Evolutionary conservation across 345 rosid species (phyloP), one percentile per base, ranked within the genome.

Genomic region (Pelargonium nanum): DNA sequence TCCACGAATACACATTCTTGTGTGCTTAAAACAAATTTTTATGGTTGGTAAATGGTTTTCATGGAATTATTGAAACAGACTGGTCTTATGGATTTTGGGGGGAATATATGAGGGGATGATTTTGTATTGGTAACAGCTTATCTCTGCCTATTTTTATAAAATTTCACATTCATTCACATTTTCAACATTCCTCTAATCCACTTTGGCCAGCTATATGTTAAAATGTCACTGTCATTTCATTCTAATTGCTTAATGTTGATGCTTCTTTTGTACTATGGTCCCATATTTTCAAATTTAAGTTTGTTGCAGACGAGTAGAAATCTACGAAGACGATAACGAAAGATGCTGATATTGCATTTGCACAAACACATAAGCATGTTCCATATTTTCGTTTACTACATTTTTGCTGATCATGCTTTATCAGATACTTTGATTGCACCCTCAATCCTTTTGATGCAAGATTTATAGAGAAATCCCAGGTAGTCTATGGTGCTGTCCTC

Each of bases 381-480:
- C n/a, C n/a, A n/a, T n/a, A n/a, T n/a, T n/a, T n/a, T n/a, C n/a
- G n/a, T n/a, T n/a, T n/a, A n/a, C n/a, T n/a, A n/a, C n/a, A n/a
- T n/a, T n/a, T n/a, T n/a, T n/a, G n/a, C n/a, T n/a, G n/a, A n/a
- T n/a, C n/a, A n/a, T n/a, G n/a, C 53, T 20, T 26, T 50, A 22
- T 75, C 61, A 26, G 70, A 57, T 34, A 72, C 75, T 66, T 70
- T 50, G 50, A 79, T 59, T 26, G 85, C 81, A 40, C 66, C 72
- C 16, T 53, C 71, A 53, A 78, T 81, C 78, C 72, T 80, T 32
- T 66, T 69, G 20, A 75, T 77, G 56, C 79, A 78, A 58, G 83
- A 82, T 70, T 76, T 85, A 34, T 78, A 75, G 3, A 80, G 72
- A 67, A 80, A 85, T 19, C 83, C 85, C 21, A 82, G 65, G 58